A percentile compares a stretch with the other conserved stretches of the same genome.
Evolutionary conservation across 306 rosid species (phyloP).

Genomic region (Fagus crenata): DNA sequence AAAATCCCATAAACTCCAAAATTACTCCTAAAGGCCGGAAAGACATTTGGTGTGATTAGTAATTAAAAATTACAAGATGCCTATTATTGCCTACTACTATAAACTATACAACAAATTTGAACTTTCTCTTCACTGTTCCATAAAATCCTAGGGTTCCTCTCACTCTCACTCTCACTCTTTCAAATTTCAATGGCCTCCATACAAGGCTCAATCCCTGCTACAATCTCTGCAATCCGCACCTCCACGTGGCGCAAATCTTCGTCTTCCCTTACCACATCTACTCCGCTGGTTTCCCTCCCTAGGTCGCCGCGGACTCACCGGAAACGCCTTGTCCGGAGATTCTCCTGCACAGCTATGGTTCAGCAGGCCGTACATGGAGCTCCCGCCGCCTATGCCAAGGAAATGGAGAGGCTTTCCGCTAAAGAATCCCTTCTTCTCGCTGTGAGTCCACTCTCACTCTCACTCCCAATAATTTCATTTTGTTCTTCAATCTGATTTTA

Average conservation of each 20-base stretch:
- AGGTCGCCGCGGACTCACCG: conserved; percentile 20
- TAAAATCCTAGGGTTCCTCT: neutral
- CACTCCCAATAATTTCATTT: neutral
- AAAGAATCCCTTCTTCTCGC: conserved; percentile 98
- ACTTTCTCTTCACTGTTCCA: neutral
- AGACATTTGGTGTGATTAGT: too few species aligned
- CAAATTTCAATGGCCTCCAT: conserved; percentile 62
- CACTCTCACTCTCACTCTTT: neutral
- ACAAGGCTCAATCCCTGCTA: conserved; percentile 36
- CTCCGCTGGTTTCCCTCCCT: conserved; percentile 21
- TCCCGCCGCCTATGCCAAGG: conserved; percentile 86
- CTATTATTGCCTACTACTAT: too few species aligned
- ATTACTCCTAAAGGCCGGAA: too few species aligned
- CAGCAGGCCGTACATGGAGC: conserved; percentile 84
- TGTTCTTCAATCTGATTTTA: neutral
- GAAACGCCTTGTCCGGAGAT: conserved; percentile 23
- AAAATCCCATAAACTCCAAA: too few species aligned
- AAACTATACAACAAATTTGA: too few species aligned
- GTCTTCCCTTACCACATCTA: conserved; percentile 8
- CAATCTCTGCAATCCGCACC: conserved; percentile 34
- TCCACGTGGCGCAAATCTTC: conserved; percentile 28
- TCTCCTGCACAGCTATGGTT: conserved; percentile 67
- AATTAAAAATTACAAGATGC: too few species aligned
- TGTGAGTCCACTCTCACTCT: conserved; percentile 40
- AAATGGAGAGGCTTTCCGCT: conserved; percentile 98